These are phyloP conservation scores for Fusarium robinianum DNA, from an alignment of 2,329 filamentous ascomycete genomes.

Conservation along the genomic window DNA sequence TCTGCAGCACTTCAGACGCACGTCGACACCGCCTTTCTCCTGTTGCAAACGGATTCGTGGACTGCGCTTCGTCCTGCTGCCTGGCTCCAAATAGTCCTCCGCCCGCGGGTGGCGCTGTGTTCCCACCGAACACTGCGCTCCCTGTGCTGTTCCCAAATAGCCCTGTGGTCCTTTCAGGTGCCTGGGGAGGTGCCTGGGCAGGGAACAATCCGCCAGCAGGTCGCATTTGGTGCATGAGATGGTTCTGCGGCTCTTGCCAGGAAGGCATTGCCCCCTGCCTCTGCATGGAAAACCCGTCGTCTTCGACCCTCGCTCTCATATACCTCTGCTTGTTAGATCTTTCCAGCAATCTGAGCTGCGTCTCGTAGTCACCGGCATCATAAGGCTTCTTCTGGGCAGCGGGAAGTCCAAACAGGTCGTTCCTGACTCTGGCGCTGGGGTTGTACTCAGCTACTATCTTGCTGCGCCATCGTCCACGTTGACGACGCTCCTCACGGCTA, in stretches of 20 bases:
- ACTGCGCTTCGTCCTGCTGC: conserved; percentile 8
- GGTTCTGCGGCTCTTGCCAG: conserved; percentile 65
- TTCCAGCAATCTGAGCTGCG: conserved; percentile 83
- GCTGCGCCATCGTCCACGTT: conserved; percentile 38
- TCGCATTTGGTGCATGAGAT: neutral
- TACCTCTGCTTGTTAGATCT: conserved; percentile 84
- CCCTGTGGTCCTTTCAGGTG: neutral
- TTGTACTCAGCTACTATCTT: conserved; percentile 29
- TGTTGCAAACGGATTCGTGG: conserved; percentile 4
- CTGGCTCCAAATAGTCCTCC: no score
- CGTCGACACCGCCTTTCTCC: conserved; percentile 6
- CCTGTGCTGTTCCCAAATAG: no score
- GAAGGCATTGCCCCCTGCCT: no score
- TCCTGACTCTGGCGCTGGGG: neutral
- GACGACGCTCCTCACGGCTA: conserved; percentile 46
- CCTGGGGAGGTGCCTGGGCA: conserved; percentile 29
- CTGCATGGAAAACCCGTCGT: no score
- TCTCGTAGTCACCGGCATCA: conserved; percentile 89
- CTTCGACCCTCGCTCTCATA: conserved; percentile 81
- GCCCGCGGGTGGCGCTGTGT: no score
- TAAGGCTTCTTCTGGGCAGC: no score
- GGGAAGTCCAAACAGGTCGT: conserved; percentile 35
- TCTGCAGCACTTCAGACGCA: conserved; percentile 4
- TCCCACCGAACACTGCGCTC: no score
- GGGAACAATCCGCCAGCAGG: conserved; percentile 13